Evolutionary conservation across 148 eudicot species (phyloP), one percentile per base, ranked within the genome.

Genomic region (Camellia granthamiana): DNA sequence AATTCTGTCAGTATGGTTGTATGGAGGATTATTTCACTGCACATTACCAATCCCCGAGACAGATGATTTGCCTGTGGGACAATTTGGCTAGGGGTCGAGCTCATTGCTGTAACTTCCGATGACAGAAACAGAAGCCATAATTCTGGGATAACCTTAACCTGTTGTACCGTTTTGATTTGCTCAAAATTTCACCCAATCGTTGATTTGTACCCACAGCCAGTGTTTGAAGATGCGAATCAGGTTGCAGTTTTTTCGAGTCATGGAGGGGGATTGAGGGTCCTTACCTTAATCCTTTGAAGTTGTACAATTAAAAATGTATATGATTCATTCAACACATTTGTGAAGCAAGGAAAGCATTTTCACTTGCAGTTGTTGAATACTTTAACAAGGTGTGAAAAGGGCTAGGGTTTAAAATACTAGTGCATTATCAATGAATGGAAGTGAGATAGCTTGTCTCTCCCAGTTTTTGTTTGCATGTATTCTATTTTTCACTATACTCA

Each of bases 1-100:
- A 92, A 84, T 95, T 89, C 78, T 95, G 97, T 68, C 98, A 95
- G 78, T 93, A 93, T 47, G 98, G 98, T 5, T 95, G 98, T 88
- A 81, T 93, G 94, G 91, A 88, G 47, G 88, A 90, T 77, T 95
- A 95, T 79, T 92, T 86, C 83, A 95, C 98, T 0, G 98, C 98
- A 19, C 98, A 95, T 84, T 95, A 95, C 82, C 97, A 95, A 84
- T 95, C 98, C 47, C 98, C 98, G 3, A 82, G 94, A 60, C 98
- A 95, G 80, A 95, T 95, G 97, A 76, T 92, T 15, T 95, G 97
- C 79, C 79, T 95, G 41, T 93, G 98, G 98, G 88, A 86, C 81
- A 91, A 95, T 83, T 79, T 95, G 79, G 84, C 81, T 19, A 84
- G 90, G 81, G 97, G 97, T 46, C 92, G 87, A 19, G 86, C 97